phyloP scores from a whole-genome alignment of 2,329 filamentous ascomycete genomes.

The Alternaria sp. region DNA sequence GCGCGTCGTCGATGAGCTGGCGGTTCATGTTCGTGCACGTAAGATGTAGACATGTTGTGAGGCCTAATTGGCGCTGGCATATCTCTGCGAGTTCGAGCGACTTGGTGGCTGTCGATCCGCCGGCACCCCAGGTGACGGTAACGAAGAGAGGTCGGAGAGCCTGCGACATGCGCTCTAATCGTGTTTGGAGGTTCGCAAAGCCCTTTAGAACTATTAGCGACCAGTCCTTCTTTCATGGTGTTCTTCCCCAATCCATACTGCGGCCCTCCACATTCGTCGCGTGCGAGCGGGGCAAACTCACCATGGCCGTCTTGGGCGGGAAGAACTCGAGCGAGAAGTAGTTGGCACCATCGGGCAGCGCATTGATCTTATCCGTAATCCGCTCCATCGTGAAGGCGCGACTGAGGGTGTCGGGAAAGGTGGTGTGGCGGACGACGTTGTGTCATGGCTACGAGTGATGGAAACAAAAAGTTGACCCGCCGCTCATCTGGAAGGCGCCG shows the following conservation, averaged over 20 bases:
- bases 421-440: slow-evolving; percentile 20
- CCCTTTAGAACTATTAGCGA: slow-evolving; percentile 59
- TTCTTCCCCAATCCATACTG: background rate
- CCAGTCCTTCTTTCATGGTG: background rate
- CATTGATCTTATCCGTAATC: slow-evolving; percentile 94
- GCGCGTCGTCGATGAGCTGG: slow-evolving; percentile 80
- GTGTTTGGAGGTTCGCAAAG: slow-evolving; percentile 89
- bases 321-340: slow-evolving; percentile 99
- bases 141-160: slow-evolving; percentile 92
- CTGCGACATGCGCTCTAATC: slow-evolving; percentile 92
- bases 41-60: slow-evolving; percentile 94
- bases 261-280: slow-evolving; percentile 1
- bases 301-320: slow-evolving; percentile 93
- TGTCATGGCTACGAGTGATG: slow-evolving; percentile 39
- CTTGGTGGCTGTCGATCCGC: slow-evolving; percentile 88
- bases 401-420: background rate
- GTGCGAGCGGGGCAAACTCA: slow-evolving; percentile 46
- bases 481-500: slow-evolving; percentile 26
- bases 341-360: slow-evolving; percentile 77
- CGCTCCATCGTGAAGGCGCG: slow-evolving; percentile 55
- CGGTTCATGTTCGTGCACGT: slow-evolving; percentile 98
- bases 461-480: slow-evolving; percentile 28
- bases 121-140: slow-evolving; percentile 97
- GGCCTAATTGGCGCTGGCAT: slow-evolving; percentile 86
- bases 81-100: slow-evolving; percentile 94